Evolutionary conservation across 2,329 filamentous ascomycete species (phyloP).

Genomic region (Scortechinia acanthostroma): DNA sequence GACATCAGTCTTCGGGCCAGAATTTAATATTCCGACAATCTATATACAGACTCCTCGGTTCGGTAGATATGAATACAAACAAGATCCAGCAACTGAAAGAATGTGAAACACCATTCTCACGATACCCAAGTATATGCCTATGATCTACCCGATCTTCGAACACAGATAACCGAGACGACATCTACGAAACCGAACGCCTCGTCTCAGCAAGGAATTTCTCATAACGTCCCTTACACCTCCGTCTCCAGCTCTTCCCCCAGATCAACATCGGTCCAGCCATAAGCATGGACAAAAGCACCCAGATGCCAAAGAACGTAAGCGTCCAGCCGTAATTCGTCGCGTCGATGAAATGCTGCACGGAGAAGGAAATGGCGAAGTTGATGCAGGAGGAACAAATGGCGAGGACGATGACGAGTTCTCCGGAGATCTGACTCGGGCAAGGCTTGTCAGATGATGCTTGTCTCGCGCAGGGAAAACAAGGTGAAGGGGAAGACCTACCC

Average conservation of each 20-base stretch:
- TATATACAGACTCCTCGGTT: too few species aligned
- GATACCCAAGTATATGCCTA: too few species aligned
- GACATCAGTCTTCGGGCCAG: too few species aligned
- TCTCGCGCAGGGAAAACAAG: neutral
- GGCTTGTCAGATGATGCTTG: constrained; percentile 4
- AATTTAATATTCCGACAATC: too few species aligned
- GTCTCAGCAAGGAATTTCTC: constrained; percentile 11
- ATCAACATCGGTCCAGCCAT: constrained; percentile 16
- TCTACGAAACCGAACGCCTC: too few species aligned
- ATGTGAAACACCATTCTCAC: too few species aligned
- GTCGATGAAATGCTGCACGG: constrained; percentile 27
- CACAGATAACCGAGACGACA: too few species aligned
- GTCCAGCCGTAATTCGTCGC: constrained; percentile 15
- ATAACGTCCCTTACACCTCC: constrained; percentile 10
- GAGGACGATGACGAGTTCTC: constrained; percentile 24
- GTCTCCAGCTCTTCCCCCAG: constrained; percentile 22
- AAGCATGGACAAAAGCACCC: constrained; percentile 13
- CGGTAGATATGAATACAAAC: too few species aligned
- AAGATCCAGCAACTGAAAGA: too few species aligned
- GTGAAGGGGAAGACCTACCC: constrained; percentile 10
- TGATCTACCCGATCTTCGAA: too few species aligned
- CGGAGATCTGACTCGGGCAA: constrained; percentile 21
- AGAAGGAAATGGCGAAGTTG: constrained; percentile 24
- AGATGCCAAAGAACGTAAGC: constrained; percentile 23
- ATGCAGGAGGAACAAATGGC: constrained; percentile 18